These are phyloP conservation scores for Lactarius trivialis DNA, from an alignment of 768 basidiomycete species.

Conservation along the genomic window DNA sequence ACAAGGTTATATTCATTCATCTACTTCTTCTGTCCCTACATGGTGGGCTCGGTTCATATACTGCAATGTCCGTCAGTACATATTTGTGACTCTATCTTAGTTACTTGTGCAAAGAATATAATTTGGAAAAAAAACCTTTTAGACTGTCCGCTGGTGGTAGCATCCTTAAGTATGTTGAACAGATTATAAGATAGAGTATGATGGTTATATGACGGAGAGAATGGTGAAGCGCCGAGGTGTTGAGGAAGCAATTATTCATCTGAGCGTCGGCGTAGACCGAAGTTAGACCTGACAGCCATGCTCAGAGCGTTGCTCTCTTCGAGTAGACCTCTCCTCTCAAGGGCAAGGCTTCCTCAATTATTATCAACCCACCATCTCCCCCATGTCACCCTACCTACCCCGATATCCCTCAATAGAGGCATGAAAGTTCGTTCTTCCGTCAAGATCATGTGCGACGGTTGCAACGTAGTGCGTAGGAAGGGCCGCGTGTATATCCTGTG, in stretches of 20 bases:
- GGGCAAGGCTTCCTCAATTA: slow-evolving; percentile 35
- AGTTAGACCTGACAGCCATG: slow-evolving; percentile 34
- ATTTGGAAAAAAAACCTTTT: no score
- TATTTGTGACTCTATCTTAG: no score
- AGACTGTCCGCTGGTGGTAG: no score
- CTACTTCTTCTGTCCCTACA: no score
- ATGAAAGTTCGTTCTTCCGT: slow-evolving; percentile 97
- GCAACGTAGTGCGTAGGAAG: slow-evolving; percentile 80
- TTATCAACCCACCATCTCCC: slow-evolving; percentile 27
- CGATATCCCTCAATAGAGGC: slow-evolving; percentile 47
- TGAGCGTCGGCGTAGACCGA: background rate
- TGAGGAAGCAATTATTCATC: background rate
- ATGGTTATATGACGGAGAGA: background rate
- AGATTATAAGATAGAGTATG: no score
- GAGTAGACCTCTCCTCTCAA: slow-evolving; percentile 53
- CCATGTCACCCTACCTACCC: slow-evolving; percentile 26
- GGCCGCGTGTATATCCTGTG: slow-evolving; percentile 91
- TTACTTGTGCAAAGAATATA: no score
- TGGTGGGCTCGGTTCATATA: no score
- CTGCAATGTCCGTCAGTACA: no score
- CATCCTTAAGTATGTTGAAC: no score
- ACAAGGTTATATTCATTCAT: no score
- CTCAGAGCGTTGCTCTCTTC: slow-evolving; percentile 59
- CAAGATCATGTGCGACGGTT: slow-evolving; percentile 92
- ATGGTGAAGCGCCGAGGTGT: background rate